These are phyloP conservation scores for Trametes cubensis DNA, from an alignment of 768 basidiomycete genomes.

Conservation along the genomic window DNA sequence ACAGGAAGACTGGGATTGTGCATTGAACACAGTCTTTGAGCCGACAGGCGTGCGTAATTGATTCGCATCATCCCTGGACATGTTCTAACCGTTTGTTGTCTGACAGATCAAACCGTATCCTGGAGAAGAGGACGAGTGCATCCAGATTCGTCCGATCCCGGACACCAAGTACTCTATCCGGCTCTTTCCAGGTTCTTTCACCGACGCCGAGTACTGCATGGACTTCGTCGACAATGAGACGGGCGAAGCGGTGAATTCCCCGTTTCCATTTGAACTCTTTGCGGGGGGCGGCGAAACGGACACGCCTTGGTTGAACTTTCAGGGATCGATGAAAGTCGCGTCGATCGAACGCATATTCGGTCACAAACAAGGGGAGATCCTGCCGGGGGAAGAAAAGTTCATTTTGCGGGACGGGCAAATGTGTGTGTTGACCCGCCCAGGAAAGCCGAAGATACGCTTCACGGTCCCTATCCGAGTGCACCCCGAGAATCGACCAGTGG, in stretches of 20 bases:
- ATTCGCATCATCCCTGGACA: too few species aligned
- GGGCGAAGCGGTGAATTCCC: conserved; percentile 1
- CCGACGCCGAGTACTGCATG: neutral
- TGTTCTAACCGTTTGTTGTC: neutral
- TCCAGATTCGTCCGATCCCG: neutral
- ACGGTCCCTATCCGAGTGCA: neutral
- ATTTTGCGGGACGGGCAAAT: conserved; percentile 1
- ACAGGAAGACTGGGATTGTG: neutral
- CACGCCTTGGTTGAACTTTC: neutral
- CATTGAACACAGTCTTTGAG: neutral
- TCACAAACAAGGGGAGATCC: neutral
- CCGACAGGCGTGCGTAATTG: neutral
- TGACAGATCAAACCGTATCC: neutral
- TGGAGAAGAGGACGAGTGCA: neutral
- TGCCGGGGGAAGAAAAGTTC: conserved; percentile 4
- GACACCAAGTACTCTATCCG: neutral
- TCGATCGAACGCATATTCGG: too few species aligned
- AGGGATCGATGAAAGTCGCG: too few species aligned
- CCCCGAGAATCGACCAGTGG: too few species aligned
- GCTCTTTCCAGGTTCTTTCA: neutral
- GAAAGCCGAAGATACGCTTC: neutral
- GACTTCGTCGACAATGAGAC: neutral
- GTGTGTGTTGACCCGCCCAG: neutral
- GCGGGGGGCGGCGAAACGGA: neutral
- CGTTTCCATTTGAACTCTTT: conserved; percentile 3